Base-by-base conservation (phyloP, 2,329 filamentous ascomycete species). In the Diaporthe velutina region DNA sequence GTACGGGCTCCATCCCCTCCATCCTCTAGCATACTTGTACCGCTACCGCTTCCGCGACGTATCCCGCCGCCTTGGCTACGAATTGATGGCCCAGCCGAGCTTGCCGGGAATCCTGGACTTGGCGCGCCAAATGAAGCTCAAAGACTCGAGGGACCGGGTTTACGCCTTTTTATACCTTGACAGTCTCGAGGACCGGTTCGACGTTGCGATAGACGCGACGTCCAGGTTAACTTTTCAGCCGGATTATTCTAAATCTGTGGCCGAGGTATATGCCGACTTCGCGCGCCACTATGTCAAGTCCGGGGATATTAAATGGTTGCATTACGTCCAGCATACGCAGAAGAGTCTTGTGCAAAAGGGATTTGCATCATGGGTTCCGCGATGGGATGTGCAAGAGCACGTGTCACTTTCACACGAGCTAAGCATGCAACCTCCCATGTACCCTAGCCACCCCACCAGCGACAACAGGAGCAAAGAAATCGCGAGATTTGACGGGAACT, bases 341-440 rank as follows among this genome's bases (percentile, higher is more conserved):
- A 8, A 28, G 3, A 70, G n/a, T 30, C 33, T 30, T 15, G 28
- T 30, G 5, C 1, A 38, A 15, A 38, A 7, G 10, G 54, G 15
- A 40, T 25, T 52, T 33, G 48, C 50, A 40, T 55, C 66, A 30
- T 70, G 66, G 50, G 25, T 55, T 19, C 66, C 66, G 10, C 50
- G 66, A 9, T 70, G 66, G 66, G 66, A 70, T 28, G 15, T 68
- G 35, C 25, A 25, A n/a, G 30, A 54, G 64, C 35, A 30, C 25
- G 4, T n/a, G 17, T 38, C 45, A 38, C 22, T 52, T 38, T 8
- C 30, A 6, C 25, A 22, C 33, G 17, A 9, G 33, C 33, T 8
- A 17, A 40, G 38, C 66, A 28, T 25, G 28, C 19, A 30, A 28
- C n/a, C 30, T 4, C 22, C 13, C 48, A n/a, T 54, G 17, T 5